Percentiles rank a stretch among this genome's conserved stretches.
These are phyloP conservation scores for Paraconiothyrium brasiliense DNA, from an alignment of 2,329 filamentous ascomycete species.

Conservation along the genomic window DNA sequence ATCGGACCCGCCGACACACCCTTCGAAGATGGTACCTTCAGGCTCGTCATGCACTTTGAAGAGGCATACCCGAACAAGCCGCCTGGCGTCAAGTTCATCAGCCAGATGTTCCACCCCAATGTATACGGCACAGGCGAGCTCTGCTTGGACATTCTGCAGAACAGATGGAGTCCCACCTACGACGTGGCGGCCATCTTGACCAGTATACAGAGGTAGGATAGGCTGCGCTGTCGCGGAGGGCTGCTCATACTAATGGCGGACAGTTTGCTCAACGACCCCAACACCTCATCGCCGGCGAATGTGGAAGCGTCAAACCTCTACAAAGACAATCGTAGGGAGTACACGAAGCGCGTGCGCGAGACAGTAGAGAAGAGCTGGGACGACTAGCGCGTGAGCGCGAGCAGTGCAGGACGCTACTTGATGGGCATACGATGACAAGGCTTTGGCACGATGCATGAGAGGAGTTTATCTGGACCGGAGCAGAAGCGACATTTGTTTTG, in stretches of 20 bases:
- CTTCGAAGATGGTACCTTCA: constrained; percentile 97
- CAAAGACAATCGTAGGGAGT: constrained; percentile 97
- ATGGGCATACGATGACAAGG: constrained; percentile 2
- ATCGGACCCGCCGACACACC: constrained; percentile 97
- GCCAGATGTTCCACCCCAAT: constrained; percentile 99
- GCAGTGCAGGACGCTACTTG: constrained; percentile 23
- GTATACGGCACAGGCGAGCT: constrained; percentile 97
- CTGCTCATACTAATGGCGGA: constrained; percentile 25
- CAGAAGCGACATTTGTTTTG: constrained; percentile 23
- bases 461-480: constrained; percentile 32
- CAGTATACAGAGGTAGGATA: constrained; percentile 87
- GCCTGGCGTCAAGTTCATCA: constrained; percentile 97
- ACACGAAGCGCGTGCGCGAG: constrained; percentile 92
- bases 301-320: constrained; percentile 98
- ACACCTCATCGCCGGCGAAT: constrained; percentile 97
- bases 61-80: constrained; percentile 99
- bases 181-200: constrained; percentile 97
- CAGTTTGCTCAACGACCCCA: constrained; percentile 95
- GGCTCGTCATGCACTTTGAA: constrained; percentile 98
- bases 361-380: constrained; percentile 99
- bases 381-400: constrained; percentile 63
- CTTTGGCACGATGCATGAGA: constrained; percentile 14
- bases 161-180: constrained; percentile 98
- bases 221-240: neutral
- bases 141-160: constrained; percentile 96